A percentile compares a stretch with the other conserved stretches of the same genome.
Evolutionary conservation across 2,329 filamentous ascomycete genomes (phyloP).

Genomic region (Hymenoscyphus fraxineus): DNA sequence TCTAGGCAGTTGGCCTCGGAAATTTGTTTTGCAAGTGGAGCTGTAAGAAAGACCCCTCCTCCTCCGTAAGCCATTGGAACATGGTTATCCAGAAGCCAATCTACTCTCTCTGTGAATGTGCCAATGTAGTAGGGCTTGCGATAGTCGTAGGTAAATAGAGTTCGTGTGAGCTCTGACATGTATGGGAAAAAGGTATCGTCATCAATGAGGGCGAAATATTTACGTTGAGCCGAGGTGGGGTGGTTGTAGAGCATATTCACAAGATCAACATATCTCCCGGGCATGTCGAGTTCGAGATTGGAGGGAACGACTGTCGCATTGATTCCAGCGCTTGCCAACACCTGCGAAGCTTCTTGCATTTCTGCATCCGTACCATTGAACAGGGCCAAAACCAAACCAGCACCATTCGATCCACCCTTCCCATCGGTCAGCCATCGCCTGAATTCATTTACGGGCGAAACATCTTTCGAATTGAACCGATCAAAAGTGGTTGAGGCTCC

Average conservation of each 20-base stretch:
- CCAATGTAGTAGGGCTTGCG: constrained; percentile 32
- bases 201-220: constrained; percentile 34
- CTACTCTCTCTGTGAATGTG: constrained; percentile 33
- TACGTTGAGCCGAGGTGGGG: constrained; percentile 28
- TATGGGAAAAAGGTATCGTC: constrained; percentile 36
- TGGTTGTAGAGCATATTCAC: constrained; percentile 53
- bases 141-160: constrained; percentile 35
- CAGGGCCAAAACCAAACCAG: constrained; percentile 52
- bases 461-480: constrained; percentile 49
- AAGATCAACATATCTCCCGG: constrained; percentile 54
- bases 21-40: constrained; percentile 24
- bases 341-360: constrained; percentile 45
- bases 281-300: constrained; percentile 52
- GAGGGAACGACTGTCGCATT: constrained; percentile 55
- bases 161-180: constrained; percentile 27
- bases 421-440: constrained; percentile 57
- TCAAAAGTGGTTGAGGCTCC: constrained; percentile 57
- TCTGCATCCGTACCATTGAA: constrained; percentile 49
- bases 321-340: constrained; percentile 47
- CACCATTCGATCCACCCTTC: constrained; percentile 52
- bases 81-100: constrained; percentile 29
- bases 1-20: constrained; percentile 26
- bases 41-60: constrained; percentile 33
- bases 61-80: constrained; percentile 34
- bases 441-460: constrained; percentile 55